These are phyloP conservation scores for Trichopus zeylanicus DNA, from an alignment of 116 monocot genomes.

Conservation along the genomic window DNA sequence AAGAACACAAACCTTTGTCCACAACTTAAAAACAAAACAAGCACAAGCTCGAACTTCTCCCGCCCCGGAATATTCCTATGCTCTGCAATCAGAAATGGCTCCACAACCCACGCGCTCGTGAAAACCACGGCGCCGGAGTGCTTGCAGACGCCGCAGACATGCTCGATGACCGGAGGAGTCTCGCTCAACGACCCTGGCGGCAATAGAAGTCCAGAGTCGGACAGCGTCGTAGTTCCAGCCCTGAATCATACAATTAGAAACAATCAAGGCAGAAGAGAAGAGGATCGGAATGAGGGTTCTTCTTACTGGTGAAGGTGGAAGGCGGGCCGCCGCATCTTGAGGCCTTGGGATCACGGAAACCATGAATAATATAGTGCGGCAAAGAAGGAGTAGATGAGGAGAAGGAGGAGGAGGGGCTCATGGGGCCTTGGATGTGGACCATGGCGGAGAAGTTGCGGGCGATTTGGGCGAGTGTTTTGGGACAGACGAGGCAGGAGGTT, in stretches of 20 bases:
- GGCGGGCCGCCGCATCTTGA: constrained; percentile 69
- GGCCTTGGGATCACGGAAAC: constrained; percentile 86
- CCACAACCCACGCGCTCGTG: constrained; percentile 56
- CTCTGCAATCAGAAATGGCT: constrained; percentile 57
- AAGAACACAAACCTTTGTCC: neutral
- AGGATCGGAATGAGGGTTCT: too few species aligned
- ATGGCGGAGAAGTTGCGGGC: constrained; percentile 67
- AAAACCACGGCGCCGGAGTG: constrained; percentile 44
- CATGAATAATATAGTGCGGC: neutral
- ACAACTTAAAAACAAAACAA: neutral
- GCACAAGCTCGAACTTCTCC: constrained; percentile 16
- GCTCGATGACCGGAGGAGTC: constrained; percentile 18
- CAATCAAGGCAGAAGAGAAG: too few species aligned
- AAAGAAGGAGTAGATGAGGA: neutral
- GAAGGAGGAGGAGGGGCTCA: constrained; percentile 18
- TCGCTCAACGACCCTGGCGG: constrained; percentile 24
- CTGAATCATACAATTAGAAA: constrained; percentile 19
- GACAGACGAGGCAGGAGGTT: too few species aligned
- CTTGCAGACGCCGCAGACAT: constrained; percentile 14
- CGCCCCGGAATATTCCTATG: constrained; percentile 31
- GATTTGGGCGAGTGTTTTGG: constrained; percentile 37
- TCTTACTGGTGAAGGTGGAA: constrained; percentile 78
- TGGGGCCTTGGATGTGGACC: constrained; percentile 68
- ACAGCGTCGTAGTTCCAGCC: constrained; percentile 65
- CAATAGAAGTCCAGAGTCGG: constrained; percentile 71